Evolutionary conservation across 139 green algal species (phyloP).

Genomic region (Chlorella sorokiniana): DNA sequence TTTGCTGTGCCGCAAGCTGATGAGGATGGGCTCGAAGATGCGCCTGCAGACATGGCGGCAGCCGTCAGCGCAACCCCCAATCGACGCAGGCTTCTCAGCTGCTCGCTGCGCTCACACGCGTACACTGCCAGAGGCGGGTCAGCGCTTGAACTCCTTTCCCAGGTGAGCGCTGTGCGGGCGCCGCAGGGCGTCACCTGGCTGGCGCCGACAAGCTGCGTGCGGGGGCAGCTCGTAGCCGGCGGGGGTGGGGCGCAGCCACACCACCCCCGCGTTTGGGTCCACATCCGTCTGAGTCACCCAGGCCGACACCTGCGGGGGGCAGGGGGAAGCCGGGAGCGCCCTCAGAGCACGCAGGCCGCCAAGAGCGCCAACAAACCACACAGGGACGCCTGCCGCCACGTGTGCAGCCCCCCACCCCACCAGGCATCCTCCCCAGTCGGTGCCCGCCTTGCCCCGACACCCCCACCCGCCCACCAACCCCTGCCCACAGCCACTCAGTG

Average conservation of each 20-base stretch:
- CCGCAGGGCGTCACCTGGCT: neutral
- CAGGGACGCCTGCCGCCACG: no score
- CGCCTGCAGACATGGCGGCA: conserved; percentile 16
- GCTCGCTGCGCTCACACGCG: no score
- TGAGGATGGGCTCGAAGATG: conserved; percentile 56
- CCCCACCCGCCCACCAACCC: no score
- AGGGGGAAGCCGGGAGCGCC: neutral
- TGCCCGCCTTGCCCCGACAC: no score
- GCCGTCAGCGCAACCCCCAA: no score
- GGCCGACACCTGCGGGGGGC: conserved; percentile 46
- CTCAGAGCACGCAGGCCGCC: neutral
- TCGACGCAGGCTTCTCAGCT: no score
- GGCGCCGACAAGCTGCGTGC: conserved; percentile 1
- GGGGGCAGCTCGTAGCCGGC: neutral
- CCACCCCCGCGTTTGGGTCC: conserved; percentile 40
- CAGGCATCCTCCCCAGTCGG: no score
- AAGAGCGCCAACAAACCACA: no score
- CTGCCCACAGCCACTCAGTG: no score
- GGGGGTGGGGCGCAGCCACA: conserved; percentile 41
- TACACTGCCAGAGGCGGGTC: no score
- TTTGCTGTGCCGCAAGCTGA: conserved; percentile 55
- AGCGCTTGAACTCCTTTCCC: no score
- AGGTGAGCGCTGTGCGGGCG: neutral
- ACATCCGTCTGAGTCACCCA: conserved; percentile 48
- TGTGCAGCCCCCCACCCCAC: no score